A percentile compares a stretch with the other conserved stretches of the same genome.
Conservation (phyloP, 306 rosid species). For the Dicorynia guianensis region DNA sequence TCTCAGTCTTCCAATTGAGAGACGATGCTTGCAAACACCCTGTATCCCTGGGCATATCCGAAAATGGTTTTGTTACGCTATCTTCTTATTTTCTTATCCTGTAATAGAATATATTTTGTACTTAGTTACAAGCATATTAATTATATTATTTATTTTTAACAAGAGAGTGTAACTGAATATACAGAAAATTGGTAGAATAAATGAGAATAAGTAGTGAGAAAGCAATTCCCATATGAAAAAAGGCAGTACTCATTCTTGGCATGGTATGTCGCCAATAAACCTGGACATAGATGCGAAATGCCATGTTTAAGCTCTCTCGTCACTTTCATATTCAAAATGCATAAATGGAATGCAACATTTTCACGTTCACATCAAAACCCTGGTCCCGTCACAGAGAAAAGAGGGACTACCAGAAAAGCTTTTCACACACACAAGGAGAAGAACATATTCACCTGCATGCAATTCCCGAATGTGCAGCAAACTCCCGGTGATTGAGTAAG, state of each 20-base stretch:
- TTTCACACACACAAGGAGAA: background rate
- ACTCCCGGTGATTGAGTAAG: constrained; percentile 91
- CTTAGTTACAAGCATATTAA: too few relatives aligned
- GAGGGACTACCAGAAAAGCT: background rate
- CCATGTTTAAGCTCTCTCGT: constrained; percentile 28
- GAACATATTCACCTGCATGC: constrained; percentile 69
- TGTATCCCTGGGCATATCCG: constrained; percentile 92
- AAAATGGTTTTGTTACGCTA: too few relatives aligned
- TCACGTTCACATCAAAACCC: constrained; percentile 95
- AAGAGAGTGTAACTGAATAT: too few relatives aligned
- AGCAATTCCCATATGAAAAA: too few relatives aligned
- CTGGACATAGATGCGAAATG: constrained; percentile 54
- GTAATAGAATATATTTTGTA: too few relatives aligned
- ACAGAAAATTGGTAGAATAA: too few relatives aligned
- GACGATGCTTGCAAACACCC: constrained; percentile 71
- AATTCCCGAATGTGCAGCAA: constrained; percentile 93
- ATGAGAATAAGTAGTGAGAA: too few relatives aligned
- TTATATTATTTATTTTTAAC: too few relatives aligned
- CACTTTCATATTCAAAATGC: constrained; percentile 11
- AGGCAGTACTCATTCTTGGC: constrained; percentile 95
- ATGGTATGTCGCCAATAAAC: constrained; percentile 87
- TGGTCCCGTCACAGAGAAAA: constrained; percentile 62
- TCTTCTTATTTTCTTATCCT: too few relatives aligned
- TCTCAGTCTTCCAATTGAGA: constrained; percentile 72
- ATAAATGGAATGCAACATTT: background rate